phyloP scores from a whole-genome alignment of 1,139 yeast genomes.

The Kluyveromyces marxianus region DNA sequence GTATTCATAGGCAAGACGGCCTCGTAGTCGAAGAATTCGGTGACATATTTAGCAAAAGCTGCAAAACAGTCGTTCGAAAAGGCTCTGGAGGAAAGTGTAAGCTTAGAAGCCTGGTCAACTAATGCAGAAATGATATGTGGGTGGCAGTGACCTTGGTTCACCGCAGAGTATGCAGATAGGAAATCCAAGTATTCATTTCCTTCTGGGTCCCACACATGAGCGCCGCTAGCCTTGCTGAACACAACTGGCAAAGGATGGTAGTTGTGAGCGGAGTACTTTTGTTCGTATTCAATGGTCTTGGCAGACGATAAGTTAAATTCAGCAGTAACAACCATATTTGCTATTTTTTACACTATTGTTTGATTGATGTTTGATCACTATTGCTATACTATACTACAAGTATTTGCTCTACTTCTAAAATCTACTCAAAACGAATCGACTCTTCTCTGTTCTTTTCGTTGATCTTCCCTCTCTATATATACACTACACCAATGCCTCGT shows the following conservation, averaged over 20 bases:
- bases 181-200: slow-evolving; percentile 84
- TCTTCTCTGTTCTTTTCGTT: not conserved
- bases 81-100: slow-evolving; percentile 88
- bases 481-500: too few species aligned
- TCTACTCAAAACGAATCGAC: too few species aligned
- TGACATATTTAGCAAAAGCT: slow-evolving; percentile 75
- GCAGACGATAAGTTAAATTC: slow-evolving; percentile 49
- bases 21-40: slow-evolving; percentile 86
- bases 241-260: slow-evolving; percentile 97
- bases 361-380: too few species aligned
- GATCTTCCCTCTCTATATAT: not conserved
- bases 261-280: slow-evolving; percentile 87
- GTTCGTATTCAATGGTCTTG: slow-evolving; percentile 63
- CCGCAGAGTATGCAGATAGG: slow-evolving; percentile 91
- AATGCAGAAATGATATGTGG: slow-evolving; percentile 85
- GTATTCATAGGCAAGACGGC: slow-evolving; percentile 97
- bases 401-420: too few species aligned
- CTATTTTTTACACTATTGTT: too few species aligned
- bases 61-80: slow-evolving; percentile 89
- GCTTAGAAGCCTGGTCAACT: slow-evolving; percentile 74
- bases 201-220: slow-evolving; percentile 97
- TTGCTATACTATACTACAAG: too few species aligned
- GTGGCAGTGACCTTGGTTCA: slow-evolving; percentile 97
- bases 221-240: slow-evolving; percentile 77
- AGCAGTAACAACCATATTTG: slow-evolving; percentile 5